These are phyloP conservation scores for Tuber borchii DNA, from an alignment of 495 filamentous ascomycete genomes.

Conservation along the genomic window DNA sequence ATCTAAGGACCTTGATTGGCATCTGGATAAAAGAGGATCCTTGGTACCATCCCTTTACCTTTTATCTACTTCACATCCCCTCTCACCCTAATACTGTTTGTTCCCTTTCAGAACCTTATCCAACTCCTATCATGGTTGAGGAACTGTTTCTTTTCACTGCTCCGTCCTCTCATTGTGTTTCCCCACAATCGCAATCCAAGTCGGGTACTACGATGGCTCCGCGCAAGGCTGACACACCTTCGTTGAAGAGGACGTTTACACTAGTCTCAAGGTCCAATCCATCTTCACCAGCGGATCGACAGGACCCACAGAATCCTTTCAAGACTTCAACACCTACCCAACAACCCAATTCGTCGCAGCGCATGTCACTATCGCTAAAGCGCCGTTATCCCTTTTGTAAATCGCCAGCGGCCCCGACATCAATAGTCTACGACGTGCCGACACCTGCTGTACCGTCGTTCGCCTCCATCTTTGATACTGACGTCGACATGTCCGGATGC, in stretches of 20 bases:
- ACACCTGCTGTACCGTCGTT: constrained; percentile 32
- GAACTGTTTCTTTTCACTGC: constrained; percentile 31
- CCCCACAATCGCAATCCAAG: constrained; percentile 21
- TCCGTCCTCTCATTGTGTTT: constrained; percentile 27
- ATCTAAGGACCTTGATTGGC: constrained; percentile 28
- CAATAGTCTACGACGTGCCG: constrained; percentile 23
- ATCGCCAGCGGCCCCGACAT: constrained; percentile 35
- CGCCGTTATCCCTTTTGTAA: constrained; percentile 42
- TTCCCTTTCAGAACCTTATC: constrained; percentile 10
- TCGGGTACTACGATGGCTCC: constrained; percentile 29
- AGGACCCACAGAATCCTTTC: constrained; percentile 30
- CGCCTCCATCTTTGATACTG: constrained; percentile 37
- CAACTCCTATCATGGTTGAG: constrained; percentile 33
- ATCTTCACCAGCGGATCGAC: constrained; percentile 34
- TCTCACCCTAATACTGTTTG: constrained; percentile 10
- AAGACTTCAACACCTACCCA: constrained; percentile 28
- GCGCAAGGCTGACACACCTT: constrained; percentile 35
- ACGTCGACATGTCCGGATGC: constrained; percentile 41
- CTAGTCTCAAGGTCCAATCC: constrained; percentile 39
- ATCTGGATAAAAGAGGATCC: constrained; percentile 39
- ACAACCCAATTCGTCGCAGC: constrained; percentile 32
- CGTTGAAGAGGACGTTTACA: constrained; percentile 40
- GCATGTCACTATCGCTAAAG: constrained; percentile 43
- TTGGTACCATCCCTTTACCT: constrained; percentile 41
- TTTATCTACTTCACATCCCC: constrained; percentile 34